Base-by-base conservation (phyloP, 1,284 basidiomycete genomes). In the Paramarasmius palmivorus region DNA sequence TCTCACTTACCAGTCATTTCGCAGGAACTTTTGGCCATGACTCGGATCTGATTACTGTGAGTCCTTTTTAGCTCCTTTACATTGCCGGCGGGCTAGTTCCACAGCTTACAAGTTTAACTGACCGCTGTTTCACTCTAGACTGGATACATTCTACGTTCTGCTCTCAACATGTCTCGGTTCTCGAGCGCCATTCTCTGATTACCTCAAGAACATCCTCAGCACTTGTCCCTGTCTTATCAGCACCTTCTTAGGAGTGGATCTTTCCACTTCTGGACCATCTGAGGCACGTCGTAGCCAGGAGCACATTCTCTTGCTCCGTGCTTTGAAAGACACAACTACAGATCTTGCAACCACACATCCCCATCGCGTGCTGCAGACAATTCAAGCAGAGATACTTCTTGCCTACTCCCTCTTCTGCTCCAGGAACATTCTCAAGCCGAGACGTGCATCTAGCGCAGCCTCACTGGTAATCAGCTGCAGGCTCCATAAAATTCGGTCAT, bases 311-410 rank as follows among this genome's bases (percentile, higher is more conserved):
- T 59, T 72, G 20, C 52, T 67, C 35, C 59, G 63, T 29, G 63
- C 68, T 10, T 57, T 67, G 2, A 54, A 63, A 17, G 60, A 62
- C 35, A 53, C 55, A 15, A 48, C 53, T 9, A 56, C 59, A 57
- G 46, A 59, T 58, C 19, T 59, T 57, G 48, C 37, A 50, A 51
- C 41, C 56, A 46, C 50, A 7, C 55, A 49, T 61, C 61, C 40
- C 56, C 61, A 53, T 22, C 61, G 64, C 15, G 57, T 68, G 19
- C 36, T 72, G 12, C 66, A 73, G 39, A 65, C 66, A 23, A 64
- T 74, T 29, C 72, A 74, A 51, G 69, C 74, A 5, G 68, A 73
- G 34, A 59, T 70, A n/a, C 64, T 76, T 29, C 61, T 76, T 34
- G 65, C 67, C 7, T 59, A 62, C 46, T 75, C 73, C 58, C 68